Evolutionary conservation across 108 stramenopile genomes (phyloP), one percentile per base, ranked within the genome.

Genomic region (Cyclostephanos tholiformis): DNA sequence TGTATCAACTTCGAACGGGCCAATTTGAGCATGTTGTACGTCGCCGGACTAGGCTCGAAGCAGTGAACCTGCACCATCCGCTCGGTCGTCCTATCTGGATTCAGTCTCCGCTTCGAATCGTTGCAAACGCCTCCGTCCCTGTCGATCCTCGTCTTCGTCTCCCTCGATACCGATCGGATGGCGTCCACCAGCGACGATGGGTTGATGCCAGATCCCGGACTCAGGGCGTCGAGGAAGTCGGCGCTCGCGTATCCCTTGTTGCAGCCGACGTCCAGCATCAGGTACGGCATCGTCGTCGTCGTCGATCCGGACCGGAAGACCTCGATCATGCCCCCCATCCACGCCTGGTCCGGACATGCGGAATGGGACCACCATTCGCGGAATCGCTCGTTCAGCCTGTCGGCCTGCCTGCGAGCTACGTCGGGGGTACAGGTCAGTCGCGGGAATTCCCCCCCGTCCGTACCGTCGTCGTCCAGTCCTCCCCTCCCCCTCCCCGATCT

Each of bases 241-340:
- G 74, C 55, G n/a, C 74, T 69, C 36, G 74, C 70, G 63, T 76
- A 80, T n/a, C 79, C 79, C 61, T 80, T 80, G 46, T 80, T 80
- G 46, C 79, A 80, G 17, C 79, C 79, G 25, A 80, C 70, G 27
- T 75, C 74, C 13, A 80, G 29, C 56, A 75, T 55, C 19, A 80
- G 35, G 65, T 46, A 80, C 25, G 79, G 74, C 23, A 12, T 29
- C 8, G 14, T 51, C 32, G 51, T 20, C 38, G 29, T 32, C 3
- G 32, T 0, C 27, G 48, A 48, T 29, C 50, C 75, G 12, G 36
- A 7, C 9, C 29, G 35, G 19, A 77, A 71, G 19, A 60, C 5
- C 2, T 38, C 23, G 19, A 56, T 35, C 36, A 71, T 65, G 36
- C 38, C 12, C n/a, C 65, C 64, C 69, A 77, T 77, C 77, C 77